These are phyloP conservation scores for Boletellus sp. DNA, from an alignment of 1,284 basidiomycete genomes.

Conservation along the genomic window DNA sequence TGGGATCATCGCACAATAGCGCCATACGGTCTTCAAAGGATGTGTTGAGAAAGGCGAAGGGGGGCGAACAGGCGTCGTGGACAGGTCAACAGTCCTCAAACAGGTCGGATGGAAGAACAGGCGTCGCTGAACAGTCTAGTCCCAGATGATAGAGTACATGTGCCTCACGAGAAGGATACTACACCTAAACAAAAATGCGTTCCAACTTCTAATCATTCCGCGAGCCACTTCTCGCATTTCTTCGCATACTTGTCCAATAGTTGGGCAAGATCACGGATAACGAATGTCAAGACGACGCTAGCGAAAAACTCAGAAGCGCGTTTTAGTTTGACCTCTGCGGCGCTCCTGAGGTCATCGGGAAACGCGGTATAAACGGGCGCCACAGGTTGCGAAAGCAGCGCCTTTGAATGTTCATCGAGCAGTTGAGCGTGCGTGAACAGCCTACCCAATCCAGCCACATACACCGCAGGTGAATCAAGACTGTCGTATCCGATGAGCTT, in stretches of 20 bases:
- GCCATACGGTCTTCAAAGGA: constrained; percentile 19
- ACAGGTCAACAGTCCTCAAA: constrained; percentile 10
- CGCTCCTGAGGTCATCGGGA: constrained; percentile 55
- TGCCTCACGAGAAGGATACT: constrained; percentile 27
- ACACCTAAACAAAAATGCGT: constrained; percentile 28
- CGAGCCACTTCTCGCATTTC: constrained; percentile 85
- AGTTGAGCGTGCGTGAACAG: constrained; percentile 77
- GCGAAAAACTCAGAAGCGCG: constrained; percentile 89
- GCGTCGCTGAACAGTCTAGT: constrained; percentile 33
- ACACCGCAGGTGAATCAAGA: constrained; percentile 83
- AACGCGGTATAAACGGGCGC: constrained; percentile 73
- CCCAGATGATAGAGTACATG: constrained; percentile 42
- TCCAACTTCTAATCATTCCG: constrained; percentile 48
- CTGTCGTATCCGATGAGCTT: constrained; percentile 39
- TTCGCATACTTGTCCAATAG: constrained; percentile 91
- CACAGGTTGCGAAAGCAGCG: constrained; percentile 58
- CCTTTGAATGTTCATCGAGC: constrained; percentile 84
- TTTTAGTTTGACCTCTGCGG: constrained; percentile 73
- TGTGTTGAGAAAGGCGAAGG: constrained; percentile 21
- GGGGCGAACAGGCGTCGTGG: constrained; percentile 9
- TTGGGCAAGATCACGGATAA: constrained; percentile 79
- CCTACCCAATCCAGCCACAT: constrained; percentile 75
- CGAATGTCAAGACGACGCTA: constrained; percentile 86
- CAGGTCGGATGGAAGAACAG: constrained; percentile 26
- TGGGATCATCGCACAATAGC: constrained; percentile 1